Percentiles rank a stretch among this genome's conserved stretches.
These are phyloP conservation scores for Xanthoconium separans DNA, from an alignment of 1,284 basidiomycete genomes.

Conservation along the genomic window DNA sequence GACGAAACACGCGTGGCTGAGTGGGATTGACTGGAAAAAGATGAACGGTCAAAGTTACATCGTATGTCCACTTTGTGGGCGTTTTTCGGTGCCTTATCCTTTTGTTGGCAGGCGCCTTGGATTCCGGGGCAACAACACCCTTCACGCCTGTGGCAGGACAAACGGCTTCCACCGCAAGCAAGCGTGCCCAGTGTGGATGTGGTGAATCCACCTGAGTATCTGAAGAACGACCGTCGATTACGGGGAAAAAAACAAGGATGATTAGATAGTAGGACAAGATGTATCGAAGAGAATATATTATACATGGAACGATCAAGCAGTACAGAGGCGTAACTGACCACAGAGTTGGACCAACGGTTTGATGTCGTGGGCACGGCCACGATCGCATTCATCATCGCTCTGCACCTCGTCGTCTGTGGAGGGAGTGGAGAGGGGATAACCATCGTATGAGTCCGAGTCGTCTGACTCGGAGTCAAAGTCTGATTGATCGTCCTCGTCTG, in stretches of 20 bases:
- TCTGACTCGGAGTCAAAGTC: slow-evolving; percentile 25
- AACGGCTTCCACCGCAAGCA: slow-evolving; percentile 19
- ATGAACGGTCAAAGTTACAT: slow-evolving; percentile 40
- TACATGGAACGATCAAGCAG: slow-evolving; percentile 1
- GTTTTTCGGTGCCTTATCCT: slow-evolving; percentile 4
- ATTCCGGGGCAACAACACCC: slow-evolving; percentile 23
- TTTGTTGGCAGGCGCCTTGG: slow-evolving; percentile 30
- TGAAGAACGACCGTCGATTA: slow-evolving; percentile 36
- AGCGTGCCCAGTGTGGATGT: slow-evolving; percentile 25
- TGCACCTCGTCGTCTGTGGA: slow-evolving; percentile 20
- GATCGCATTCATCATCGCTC: slow-evolving; percentile 17
- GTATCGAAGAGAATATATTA: background rate
- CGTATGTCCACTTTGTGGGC: slow-evolving; percentile 32
- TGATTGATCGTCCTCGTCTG: slow-evolving; percentile 25
- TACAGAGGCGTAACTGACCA: slow-evolving; percentile 17
- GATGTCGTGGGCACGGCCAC: slow-evolving; percentile 25
- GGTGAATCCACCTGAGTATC: slow-evolving; percentile 15
- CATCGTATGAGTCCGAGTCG: background rate
- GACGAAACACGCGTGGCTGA: slow-evolving; percentile 39
- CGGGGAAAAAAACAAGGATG: slow-evolving; percentile 21
- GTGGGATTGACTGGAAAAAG: slow-evolving; percentile 44
- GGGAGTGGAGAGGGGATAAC: slow-evolving; percentile 21
- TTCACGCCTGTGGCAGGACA: slow-evolving; percentile 26
- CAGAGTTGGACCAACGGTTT: slow-evolving; percentile 21
- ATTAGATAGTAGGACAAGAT: too few species aligned